Conservation (phyloP, 805 yeast species). For the Wickerhamiella siamensis region DNA sequence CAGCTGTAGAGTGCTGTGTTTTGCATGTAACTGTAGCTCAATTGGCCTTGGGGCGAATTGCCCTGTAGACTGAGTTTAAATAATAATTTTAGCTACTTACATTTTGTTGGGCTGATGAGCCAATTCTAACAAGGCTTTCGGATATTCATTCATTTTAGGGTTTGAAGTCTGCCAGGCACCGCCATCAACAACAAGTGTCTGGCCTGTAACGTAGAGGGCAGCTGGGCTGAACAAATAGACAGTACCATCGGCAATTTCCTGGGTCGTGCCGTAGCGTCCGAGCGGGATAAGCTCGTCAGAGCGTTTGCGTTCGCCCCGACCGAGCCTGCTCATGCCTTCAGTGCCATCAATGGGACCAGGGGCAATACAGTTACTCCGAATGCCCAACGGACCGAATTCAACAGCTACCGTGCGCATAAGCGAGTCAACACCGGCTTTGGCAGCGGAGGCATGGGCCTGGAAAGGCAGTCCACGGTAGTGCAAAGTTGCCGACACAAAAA, state of each 20-base stretch:
- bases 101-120: background rate
- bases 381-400: conserved; percentile 81
- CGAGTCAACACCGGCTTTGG: conserved; percentile 92
- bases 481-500: conserved; percentile 78
- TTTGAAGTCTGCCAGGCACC: conserved; percentile 59
- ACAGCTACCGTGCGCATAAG: conserved; percentile 71
- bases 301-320: conserved; percentile 25
- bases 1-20: background rate
- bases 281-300: conserved; percentile 39
- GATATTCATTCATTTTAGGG: conserved; percentile 30
- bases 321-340: conserved; percentile 65
- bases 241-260: conserved; percentile 80
- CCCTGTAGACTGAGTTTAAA: background rate
- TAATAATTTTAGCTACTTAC: background rate
- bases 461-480: conserved; percentile 82
- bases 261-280: conserved; percentile 40
- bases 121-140: conserved; percentile 24
- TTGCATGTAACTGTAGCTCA: background rate
- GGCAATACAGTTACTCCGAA: conserved; percentile 71
- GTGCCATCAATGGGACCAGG: conserved; percentile 86
- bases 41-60: background rate
- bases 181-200: conserved; percentile 74
- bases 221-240: conserved; percentile 75
- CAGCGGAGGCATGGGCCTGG: conserved; percentile 86
- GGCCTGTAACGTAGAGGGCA: conserved; percentile 60